Conservation (phyloP, 805 yeast genomes). For the Pichia cephalocereana region DNA sequence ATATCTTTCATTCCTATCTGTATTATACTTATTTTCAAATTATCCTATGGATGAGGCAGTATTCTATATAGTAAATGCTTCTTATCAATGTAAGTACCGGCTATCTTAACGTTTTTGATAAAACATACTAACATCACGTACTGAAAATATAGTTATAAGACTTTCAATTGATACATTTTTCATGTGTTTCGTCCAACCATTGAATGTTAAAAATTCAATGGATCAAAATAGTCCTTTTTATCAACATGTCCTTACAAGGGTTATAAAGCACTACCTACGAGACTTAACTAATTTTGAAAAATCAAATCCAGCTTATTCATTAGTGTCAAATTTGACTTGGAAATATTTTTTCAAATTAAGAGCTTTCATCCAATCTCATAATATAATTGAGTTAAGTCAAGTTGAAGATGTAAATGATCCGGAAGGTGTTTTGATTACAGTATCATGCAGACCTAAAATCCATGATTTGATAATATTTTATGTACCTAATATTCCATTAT, state of each 20-base stretch:
- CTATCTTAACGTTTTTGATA: too few species aligned
- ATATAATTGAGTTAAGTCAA: conserved; percentile 26
- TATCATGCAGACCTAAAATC: conserved; percentile 25
- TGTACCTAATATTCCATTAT: conserved; percentile 35
- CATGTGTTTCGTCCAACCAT: conserved; percentile 25
- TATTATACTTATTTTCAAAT: conserved; percentile 19
- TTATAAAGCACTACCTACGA: conserved; percentile 15
- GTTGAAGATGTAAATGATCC: conserved; percentile 15
- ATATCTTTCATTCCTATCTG: conserved; percentile 17
- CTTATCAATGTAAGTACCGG: conserved; percentile 1
- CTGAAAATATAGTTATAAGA: conserved; percentile 11
- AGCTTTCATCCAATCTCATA: conserved; percentile 24
- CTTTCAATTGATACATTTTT: conserved; percentile 18
- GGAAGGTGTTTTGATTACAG: conserved; percentile 18
- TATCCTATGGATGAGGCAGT: conserved; percentile 15
- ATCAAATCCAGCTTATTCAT: conserved; percentile 16
- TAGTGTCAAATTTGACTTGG: conserved; percentile 26
- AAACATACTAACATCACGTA: background rate
- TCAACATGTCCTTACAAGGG: conserved; percentile 18
- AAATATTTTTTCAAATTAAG: conserved; percentile 24
- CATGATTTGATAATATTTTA: conserved; percentile 36
- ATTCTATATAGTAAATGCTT: background rate
- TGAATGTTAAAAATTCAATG: conserved; percentile 21
- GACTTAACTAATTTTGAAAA: conserved; percentile 9
- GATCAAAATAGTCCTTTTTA: conserved; percentile 23